These are phyloP conservation scores for Parachaetomium inaequale DNA, from an alignment of 495 filamentous ascomycete genomes.

Conservation along the genomic window DNA sequence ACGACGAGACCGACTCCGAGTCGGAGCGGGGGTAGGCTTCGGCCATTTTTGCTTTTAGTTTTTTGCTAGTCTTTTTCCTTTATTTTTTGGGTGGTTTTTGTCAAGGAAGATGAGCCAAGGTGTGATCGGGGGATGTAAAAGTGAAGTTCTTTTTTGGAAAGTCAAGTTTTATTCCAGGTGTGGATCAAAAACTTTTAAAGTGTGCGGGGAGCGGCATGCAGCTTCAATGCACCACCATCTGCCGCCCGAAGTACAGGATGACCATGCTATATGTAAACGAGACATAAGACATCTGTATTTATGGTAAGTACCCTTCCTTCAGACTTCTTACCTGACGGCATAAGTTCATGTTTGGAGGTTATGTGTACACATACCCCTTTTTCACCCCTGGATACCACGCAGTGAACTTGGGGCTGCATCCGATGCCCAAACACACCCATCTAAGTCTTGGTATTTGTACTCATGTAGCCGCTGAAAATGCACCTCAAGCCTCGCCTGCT, in stretches of 20 bases:
- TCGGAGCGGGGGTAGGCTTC: slow-evolving; percentile 25
- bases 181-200: slow-evolving; percentile 8
- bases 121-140: background rate
- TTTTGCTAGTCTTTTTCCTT: slow-evolving; percentile 1
- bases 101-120: background rate
- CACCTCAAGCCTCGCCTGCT: slow-evolving; percentile 7
- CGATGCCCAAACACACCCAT: background rate
- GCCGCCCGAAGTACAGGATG: background rate
- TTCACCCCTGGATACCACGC: background rate
- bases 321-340: no score
- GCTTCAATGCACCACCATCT: background rate
- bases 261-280: no score
- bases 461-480: slow-evolving; percentile 11
- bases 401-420: background rate
- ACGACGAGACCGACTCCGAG: slow-evolving; percentile 22
- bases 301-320: no score
- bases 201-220: slow-evolving; percentile 12
- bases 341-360: no score
- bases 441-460: slow-evolving; percentile 1
- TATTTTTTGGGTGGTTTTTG: background rate
- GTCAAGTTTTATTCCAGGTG: slow-evolving; percentile 1
- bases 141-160: slow-evolving; percentile 1
- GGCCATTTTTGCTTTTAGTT: slow-evolving; percentile 18
- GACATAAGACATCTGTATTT: no score
- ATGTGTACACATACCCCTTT: no score